Evolutionary conservation across 768 basidiomycete species (phyloP).

Genomic region (Xanthoconium stramineum): DNA sequence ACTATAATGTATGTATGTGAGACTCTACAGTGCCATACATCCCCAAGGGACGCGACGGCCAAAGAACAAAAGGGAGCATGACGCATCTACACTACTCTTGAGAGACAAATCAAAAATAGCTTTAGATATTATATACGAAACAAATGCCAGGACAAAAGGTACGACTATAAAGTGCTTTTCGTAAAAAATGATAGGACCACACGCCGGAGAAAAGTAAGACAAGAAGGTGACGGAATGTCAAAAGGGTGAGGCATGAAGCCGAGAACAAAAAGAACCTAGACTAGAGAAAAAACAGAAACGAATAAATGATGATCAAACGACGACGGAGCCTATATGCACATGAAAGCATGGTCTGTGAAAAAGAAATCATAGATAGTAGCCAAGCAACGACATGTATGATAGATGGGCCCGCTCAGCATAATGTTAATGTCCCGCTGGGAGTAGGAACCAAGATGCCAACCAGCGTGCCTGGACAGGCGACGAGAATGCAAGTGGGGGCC

Average conservation of each 20-base stretch:
- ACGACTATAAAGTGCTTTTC: conserved; percentile 17
- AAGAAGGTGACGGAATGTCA: neutral
- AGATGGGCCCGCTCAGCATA: conserved; percentile 21
- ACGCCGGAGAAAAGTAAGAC: conserved; percentile 8
- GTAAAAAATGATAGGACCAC: conserved; percentile 9
- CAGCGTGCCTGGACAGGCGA: conserved; percentile 7
- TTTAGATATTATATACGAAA: conserved; percentile 33
- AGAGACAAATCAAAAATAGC: conserved; percentile 5
- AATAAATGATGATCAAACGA: conserved; percentile 28
- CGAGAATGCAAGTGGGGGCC: conserved; percentile 22
- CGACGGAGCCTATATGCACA: conserved; percentile 26
- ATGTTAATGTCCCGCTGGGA: conserved; percentile 26
- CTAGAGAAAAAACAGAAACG: conserved; percentile 14
- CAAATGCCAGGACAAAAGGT: conserved; percentile 19
- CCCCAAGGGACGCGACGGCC: neutral
- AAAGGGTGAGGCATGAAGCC: conserved; percentile 3
- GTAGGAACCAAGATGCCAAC: conserved; percentile 11
- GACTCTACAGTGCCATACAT: conserved; percentile 9
- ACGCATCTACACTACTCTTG: conserved; percentile 28
- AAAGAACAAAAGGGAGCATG: neutral
- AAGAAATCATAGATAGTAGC: conserved; percentile 27
- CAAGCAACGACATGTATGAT: conserved; percentile 23
- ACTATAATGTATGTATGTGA: conserved; percentile 37
- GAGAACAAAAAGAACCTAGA: conserved; percentile 7
- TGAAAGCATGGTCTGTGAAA: conserved; percentile 23